Evolutionary conservation across 805 yeast species (phyloP).

Genomic region (Metschnikowia peoriensis): DNA sequence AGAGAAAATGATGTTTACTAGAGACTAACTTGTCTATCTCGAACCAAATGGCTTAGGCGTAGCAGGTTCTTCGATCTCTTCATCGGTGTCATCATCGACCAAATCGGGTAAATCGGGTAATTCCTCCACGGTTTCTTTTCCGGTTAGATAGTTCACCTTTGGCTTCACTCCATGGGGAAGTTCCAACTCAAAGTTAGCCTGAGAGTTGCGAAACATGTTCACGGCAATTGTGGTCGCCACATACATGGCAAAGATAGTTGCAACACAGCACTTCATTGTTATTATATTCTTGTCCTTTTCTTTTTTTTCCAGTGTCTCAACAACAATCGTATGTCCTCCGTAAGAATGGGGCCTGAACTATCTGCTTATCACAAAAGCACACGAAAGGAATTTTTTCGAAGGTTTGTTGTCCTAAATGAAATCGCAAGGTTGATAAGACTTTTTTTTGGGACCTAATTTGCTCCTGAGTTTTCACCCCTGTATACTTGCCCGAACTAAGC

Average conservation of each 20-base stretch:
- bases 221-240: constrained; percentile 9
- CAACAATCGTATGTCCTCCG: no score
- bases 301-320: neutral
- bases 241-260: constrained; percentile 6
- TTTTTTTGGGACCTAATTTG: neutral
- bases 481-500: neutral
- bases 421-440: neutral
- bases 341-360: no score
- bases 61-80: constrained; percentile 8
- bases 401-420: neutral
- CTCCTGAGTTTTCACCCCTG: neutral
- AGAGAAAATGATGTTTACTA: no score
- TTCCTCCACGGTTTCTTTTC: constrained; percentile 8
- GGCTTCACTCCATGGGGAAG: constrained; percentile 1
- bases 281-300: neutral
- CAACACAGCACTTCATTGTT: constrained; percentile 8
- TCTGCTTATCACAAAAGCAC: no score
- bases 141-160: constrained; percentile 4
- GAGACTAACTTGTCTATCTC: neutral
- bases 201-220: neutral
- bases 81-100: constrained; percentile 11
- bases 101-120: constrained; percentile 10
- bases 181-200: constrained; percentile 2
- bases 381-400: no score
- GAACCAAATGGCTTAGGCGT: neutral